Base-by-base conservation (phyloP, 2,329 filamentous ascomycete species). In the Fusarium hainanense region DNA sequence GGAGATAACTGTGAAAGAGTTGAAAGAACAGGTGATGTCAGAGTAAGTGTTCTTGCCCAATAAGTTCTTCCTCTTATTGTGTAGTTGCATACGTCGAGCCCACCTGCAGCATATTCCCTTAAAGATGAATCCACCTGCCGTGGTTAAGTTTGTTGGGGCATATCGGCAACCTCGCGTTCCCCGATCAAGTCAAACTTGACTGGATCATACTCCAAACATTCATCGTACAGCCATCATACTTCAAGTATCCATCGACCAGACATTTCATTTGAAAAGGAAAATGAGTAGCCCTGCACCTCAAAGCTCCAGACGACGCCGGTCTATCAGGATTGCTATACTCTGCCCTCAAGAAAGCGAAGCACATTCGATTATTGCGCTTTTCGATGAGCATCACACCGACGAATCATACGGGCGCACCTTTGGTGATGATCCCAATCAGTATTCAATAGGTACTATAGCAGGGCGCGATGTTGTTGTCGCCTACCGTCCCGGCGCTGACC, bases 321-420 rank as follows among this genome's bases (percentile, higher is more conserved):
- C 34, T 37, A 37, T 37, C 9, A 37, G 34, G n/a, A 59, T 58
- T 12, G 59, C 59, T 3, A 66, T 66, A 4, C 42, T 66, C 9
- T 66, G 58, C 16, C 58, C 54, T 9, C 40, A 58, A 0, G 20
- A 48, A 4, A 27, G 54, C 0, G 63, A 66, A 8, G 59, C 49
- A 3, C 27, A 54, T 6, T 32, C 59, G 2, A 18, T 66, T 2
- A 32, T 49, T 0, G 23, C 28, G 11, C 27, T 54, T 0, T 66
- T 66, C 25, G 63, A 63, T 10, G n/a, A 50, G 4, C 30, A 63
- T 8, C 5, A 48, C 2, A 25, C 20, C 4, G 37, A 16, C 0
- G 12, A 3, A 8, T 14, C 25, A 5, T 65, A 47, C 7, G 44
- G 55, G 3, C 64, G 55, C 12, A 40, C 60, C 1, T 37, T 37